These are phyloP conservation scores for Fusarium sp. DNA, from an alignment of 2,329 filamentous ascomycete genomes.

Conservation along the genomic window DNA sequence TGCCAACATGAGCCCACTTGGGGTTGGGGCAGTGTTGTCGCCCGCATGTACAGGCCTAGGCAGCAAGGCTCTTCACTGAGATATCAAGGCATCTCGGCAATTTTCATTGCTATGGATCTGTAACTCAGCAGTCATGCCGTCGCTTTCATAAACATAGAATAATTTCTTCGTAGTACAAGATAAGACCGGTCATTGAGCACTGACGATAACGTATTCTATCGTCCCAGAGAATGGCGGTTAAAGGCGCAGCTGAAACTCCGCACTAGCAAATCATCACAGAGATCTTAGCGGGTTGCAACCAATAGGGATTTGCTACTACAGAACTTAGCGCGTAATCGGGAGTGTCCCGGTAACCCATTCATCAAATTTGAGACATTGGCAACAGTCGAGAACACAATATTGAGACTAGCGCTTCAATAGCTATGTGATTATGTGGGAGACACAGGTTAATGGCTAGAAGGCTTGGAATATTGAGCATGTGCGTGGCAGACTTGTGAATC, in stretches of 20 bases:
- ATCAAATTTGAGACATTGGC: neutral
- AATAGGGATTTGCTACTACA: no score
- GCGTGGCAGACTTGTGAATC: no score
- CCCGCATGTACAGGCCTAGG: neutral
- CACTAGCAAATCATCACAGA: no score
- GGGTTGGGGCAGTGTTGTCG: neutral
- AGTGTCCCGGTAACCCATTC: neutral
- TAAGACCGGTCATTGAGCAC: neutral
- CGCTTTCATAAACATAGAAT: fast-evolving
- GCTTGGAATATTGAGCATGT: neutral
- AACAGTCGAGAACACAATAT: neutral
- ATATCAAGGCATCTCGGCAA: no score
- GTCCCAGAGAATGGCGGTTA: neutral
- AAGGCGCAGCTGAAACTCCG: neutral
- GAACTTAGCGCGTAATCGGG: neutral
- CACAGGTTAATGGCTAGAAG: fast-evolving
- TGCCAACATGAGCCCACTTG: neutral
- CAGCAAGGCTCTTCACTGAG: neutral
- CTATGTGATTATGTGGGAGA: neutral
- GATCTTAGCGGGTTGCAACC: no score
- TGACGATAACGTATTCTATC: fast-evolving
- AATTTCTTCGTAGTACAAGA: neutral
- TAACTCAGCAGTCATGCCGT: neutral
- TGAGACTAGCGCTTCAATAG: neutral
- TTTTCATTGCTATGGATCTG: no score